Conservation (phyloP, 345 rosid genomes). For the Gossypium arboreum region DNA sequence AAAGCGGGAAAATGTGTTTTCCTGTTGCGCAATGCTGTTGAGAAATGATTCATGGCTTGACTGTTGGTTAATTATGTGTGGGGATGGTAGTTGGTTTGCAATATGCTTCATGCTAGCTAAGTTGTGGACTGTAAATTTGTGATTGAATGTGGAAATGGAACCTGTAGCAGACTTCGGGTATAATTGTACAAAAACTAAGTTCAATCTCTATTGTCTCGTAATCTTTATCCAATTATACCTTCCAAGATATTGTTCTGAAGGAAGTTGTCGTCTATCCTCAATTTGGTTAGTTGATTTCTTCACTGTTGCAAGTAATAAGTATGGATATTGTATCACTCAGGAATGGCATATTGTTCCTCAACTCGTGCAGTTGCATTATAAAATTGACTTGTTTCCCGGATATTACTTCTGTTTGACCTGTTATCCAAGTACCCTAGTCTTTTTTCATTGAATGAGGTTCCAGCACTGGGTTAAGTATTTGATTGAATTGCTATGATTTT, state of each 20-base stretch:
- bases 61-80: neutral
- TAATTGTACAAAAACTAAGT: neutral
- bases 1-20: neutral
- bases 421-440: neutral
- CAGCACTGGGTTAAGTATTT: neutral
- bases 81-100: neutral
- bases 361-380: neutral
- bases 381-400: neutral
- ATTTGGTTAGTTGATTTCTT: neutral
- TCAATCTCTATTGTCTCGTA: neutral
- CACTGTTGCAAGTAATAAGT: neutral
- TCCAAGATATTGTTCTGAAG: neutral
- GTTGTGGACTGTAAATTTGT: neutral
- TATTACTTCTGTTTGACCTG: neutral
- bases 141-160: neutral
- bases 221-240: neutral
- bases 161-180: neutral
- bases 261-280: neutral
- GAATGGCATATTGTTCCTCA: neutral
- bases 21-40: neutral
- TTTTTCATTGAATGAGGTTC: neutral
- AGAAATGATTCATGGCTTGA: neutral
- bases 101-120: neutral
- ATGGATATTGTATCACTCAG: neutral
- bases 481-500: neutral